Conservation (phyloP, 2,329 filamentous ascomycete species). For the Drechslerella stenobrocha region DNA sequence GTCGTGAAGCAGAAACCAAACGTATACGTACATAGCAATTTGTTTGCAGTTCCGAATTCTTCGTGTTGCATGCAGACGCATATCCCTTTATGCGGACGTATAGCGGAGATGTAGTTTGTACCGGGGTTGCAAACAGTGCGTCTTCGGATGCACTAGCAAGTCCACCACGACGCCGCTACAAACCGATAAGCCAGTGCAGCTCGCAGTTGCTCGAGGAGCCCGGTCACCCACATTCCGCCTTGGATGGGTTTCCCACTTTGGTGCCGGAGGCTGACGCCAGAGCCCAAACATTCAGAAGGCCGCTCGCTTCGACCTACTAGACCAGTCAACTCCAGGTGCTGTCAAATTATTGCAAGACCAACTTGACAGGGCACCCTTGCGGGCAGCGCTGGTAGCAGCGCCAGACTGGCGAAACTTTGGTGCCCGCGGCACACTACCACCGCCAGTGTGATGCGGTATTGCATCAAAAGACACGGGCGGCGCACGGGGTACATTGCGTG, state of each 20-base stretch:
- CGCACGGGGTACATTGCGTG: constrained; percentile 3
- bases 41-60: background rate
- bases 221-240: background rate
- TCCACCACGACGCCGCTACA: too few species aligned
- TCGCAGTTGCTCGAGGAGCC: background rate
- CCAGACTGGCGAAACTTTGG: too few species aligned
- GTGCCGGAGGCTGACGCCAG: constrained; percentile 28
- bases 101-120: too few species aligned
- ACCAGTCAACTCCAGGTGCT: constrained; percentile 24
- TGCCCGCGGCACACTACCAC: too few species aligned
- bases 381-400: too few species aligned
- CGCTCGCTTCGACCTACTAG: constrained; percentile 40
- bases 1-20: background rate
- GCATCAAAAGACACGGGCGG: background rate
- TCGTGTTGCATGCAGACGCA: too few species aligned
- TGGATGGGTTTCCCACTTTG: constrained; percentile 7
- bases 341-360: background rate
- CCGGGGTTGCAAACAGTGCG: too few species aligned
- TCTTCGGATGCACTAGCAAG: too few species aligned
- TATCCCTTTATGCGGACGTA: too few species aligned
- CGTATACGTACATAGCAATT: background rate
- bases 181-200: constrained; percentile 2
- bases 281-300: constrained; percentile 20
- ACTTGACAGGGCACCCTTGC: too few species aligned
- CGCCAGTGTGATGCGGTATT: too few species aligned